Evolutionary conservation across 345 rosid genomes (phyloP), one percentile per base, ranked within the genome.

Genomic region (Trapa bicornis): DNA sequence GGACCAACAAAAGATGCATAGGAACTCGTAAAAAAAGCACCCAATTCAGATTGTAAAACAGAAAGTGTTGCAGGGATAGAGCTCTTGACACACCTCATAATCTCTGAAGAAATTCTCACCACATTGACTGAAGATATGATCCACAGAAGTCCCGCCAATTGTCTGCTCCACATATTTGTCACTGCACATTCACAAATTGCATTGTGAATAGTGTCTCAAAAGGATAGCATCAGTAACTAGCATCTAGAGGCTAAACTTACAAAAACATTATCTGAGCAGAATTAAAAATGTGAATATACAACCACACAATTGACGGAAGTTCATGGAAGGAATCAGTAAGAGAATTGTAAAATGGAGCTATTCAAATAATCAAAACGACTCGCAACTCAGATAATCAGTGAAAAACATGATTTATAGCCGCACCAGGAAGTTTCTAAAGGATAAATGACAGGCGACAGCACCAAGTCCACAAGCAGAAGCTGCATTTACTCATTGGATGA

Each of bases 81-180:
- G 62, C 48, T 65, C 2, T 6, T 10, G 43, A 70, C 70, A 63
- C 43, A 80, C 86, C 86, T 82, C 86, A 53, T 68, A 58, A 60
- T 82, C 80, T 71, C 86, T 80, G 72, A 82, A 82, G 76, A 65
- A 76, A 50, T 22, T 61, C 72, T 82, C 84, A 1, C 86, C 84
- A 29, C 63, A 54, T 38, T 74, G 66, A 37, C 73, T 61, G 75
- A 80, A 80, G 43, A 82, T 82, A 48, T 78, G 70, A 67, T 83
- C 64, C 61, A 80, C 82, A 58, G 82, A 74, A 56, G 64, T 61
- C 42, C 74, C 80, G 61, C 77, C 79, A 47, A 68, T n/a, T 38
- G 67, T 53, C 69, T 78, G 61, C 77, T 82, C 86, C 67, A 80
- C 77, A 10, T 65, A 78, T 37, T 68, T 60, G 37, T 82, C 86